Conservation (phyloP, 2,329 filamentous ascomycete genomes). For the Trichoderma sp. region DNA sequence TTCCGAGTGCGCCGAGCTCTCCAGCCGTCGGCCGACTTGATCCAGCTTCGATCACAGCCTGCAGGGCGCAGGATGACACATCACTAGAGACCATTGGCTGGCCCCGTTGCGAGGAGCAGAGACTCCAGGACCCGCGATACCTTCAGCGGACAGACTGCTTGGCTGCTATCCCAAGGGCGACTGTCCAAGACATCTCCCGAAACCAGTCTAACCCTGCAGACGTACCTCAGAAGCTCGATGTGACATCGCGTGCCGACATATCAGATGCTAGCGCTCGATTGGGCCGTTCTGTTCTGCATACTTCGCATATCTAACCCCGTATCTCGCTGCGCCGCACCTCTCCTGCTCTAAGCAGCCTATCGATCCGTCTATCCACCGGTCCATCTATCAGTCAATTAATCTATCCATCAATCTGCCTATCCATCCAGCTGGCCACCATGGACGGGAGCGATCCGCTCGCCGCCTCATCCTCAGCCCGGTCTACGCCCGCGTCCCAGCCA, state of each 20-base stretch:
- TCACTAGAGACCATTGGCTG: neutral
- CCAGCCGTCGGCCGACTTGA: neutral
- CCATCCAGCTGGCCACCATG: neutral
- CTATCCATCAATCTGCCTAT: too few species aligned
- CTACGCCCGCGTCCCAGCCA: constrained; percentile 25
- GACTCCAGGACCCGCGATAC: neutral
- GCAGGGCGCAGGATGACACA: constrained; percentile 18
- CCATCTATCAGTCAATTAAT: neutral
- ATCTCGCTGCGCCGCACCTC: neutral
- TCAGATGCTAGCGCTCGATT: constrained; percentile 11
- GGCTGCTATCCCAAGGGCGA: neutral
- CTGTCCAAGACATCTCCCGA: constrained; percentile 4
- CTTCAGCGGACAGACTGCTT: neutral
- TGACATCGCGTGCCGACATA: constrained; percentile 13
- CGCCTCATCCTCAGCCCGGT: constrained; percentile 6
- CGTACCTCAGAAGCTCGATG: constrained; percentile 13
- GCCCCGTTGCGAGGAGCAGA: neutral
- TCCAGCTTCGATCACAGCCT: neutral
- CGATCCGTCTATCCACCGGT: neutral
- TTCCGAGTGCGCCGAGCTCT: constrained; percentile 3
- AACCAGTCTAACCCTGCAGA: neutral
- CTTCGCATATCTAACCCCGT: neutral
- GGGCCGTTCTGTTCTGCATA: neutral
- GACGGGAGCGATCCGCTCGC: constrained; percentile 1
- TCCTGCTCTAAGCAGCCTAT: neutral